Evolutionary conservation across 2,329 filamentous ascomycete species (phyloP), one percentile per base, ranked within the genome.

Genomic region (Rachicladosporium sp.): DNA sequence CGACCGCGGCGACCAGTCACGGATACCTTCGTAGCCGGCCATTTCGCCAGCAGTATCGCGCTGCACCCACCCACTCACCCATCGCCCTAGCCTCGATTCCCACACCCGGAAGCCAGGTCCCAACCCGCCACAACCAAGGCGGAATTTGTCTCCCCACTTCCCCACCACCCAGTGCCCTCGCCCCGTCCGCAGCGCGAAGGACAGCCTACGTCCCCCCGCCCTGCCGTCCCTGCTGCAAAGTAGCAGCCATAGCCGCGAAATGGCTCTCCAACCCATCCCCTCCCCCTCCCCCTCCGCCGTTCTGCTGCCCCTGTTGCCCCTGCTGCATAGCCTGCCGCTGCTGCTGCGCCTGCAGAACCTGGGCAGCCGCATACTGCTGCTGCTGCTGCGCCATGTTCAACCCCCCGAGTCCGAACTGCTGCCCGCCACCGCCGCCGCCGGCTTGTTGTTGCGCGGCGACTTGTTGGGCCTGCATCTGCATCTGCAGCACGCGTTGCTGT

Each of bases 401-500:
- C 23, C 23, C 23, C 23, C 23, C 23, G 6, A 27, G 23, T 6
- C 23, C 23, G 7, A 27, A 27, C 23, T 27, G 23, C 23, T 27
- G 23, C 6, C 23, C 23, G 6, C 23, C 23, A 27, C 23, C 23
- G 7, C 4, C 4, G 23, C 23, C 4, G 31, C 29, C 15, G 29
- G 15, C 39, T 36, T 41, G 39, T 34, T 34, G 12, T 32, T 40
- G 15, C 10, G n/a, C 7, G 31, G 33, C 15, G 35, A 32, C 38
- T 35, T 44, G 29, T 38, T 46, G 40, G 12, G 56, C 55, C 29
- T 61, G 47, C n/a, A 52, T 42, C 40, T 57, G 51, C 29, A 58
- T 53, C 33, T 57, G 55, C 46, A 55, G 47, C 35, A 50, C 47
- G 1, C 55, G 58, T 35, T 56, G 47, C 31, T 57, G 55, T 10